These are phyloP conservation scores for Sedum album DNA, from an alignment of 164 flowering plant species.

Conservation along the genomic window DNA sequence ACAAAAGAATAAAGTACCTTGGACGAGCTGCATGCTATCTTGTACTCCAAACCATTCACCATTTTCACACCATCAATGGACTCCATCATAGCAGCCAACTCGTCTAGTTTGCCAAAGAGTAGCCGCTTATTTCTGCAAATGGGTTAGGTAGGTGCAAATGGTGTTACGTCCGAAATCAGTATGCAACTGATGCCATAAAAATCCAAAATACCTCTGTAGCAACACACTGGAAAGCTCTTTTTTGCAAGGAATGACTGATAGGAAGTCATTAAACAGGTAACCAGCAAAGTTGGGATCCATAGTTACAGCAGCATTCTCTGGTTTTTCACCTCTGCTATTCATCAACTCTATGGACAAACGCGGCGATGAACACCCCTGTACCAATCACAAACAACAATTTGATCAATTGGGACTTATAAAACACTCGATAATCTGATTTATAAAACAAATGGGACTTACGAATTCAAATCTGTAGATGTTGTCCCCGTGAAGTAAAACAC, in stretches of 20 bases:
- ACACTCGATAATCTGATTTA: too few species aligned
- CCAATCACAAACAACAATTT: not conserved
- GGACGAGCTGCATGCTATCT: constrained; percentile 49
- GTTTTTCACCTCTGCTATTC: constrained; percentile 46
- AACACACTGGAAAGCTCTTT: constrained; percentile 30
- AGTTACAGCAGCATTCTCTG: constrained; percentile 55
- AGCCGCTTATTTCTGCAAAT: constrained; percentile 44
- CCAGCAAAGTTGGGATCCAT: constrained; percentile 51
- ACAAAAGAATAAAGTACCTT: constrained; percentile 29
- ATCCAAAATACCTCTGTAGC: constrained; percentile 34
- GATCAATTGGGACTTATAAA: too few species aligned
- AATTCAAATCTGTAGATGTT: constrained; percentile 80
- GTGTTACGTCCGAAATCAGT: not conserved
- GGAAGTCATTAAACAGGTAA: constrained; percentile 48
- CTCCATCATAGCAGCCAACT: constrained; percentile 22
- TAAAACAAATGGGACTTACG: too few species aligned
- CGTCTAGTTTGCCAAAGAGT: constrained; percentile 28
- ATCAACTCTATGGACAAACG: constrained; percentile 51
- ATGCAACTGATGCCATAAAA: not conserved
- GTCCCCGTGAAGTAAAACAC: constrained; percentile 78
- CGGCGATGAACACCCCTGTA: constrained; percentile 40
- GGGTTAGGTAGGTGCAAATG: not conserved
- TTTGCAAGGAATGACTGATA: constrained; percentile 25
- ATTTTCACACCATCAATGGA: constrained; percentile 41
- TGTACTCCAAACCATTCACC: constrained; percentile 58